Conservation (phyloP, 352 stramenopile genomes). For the Phytophthora colocasiae region DNA sequence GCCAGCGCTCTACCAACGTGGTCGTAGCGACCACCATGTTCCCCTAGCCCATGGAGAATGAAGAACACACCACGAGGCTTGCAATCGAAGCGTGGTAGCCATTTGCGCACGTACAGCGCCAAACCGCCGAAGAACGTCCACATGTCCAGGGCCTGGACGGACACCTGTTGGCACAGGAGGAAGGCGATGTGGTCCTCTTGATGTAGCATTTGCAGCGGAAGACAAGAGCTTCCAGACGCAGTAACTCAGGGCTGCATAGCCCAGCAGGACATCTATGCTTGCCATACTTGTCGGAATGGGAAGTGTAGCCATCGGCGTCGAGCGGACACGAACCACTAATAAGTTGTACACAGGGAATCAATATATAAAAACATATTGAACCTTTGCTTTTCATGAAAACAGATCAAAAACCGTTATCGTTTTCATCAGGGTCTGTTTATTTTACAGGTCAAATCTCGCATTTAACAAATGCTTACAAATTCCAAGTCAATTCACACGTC, state of each 20-base stretch:
- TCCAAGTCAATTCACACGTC: constrained; percentile 18
- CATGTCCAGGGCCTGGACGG: background rate
- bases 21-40: constrained; percentile 61
- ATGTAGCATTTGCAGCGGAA: constrained; percentile 8
- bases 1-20: constrained; percentile 50
- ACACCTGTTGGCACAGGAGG: constrained; percentile 14
- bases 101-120: constrained; percentile 55
- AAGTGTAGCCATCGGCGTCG: constrained; percentile 12
- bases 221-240: constrained; percentile 16
- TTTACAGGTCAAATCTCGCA: background rate
- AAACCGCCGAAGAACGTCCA: constrained; percentile 40
- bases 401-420: background rate
- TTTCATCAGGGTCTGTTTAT: background rate
- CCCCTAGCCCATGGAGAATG: constrained; percentile 62
- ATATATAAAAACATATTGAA: background rate
- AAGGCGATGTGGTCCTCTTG: constrained; percentile 25
- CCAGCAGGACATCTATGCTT: constrained; percentile 4
- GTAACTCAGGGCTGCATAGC: constrained; percentile 9
- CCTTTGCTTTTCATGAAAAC: background rate
- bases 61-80: constrained; percentile 51
- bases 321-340: background rate
- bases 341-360: background rate
- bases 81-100: constrained; percentile 38
- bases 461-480: constrained; percentile 14
- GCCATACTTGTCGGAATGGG: constrained; percentile 8